Percentiles rank a stretch among this genome's conserved stretches.
phyloP scores from a whole-genome alignment of 106 monocot species.

The Chionographis japonica region DNA sequence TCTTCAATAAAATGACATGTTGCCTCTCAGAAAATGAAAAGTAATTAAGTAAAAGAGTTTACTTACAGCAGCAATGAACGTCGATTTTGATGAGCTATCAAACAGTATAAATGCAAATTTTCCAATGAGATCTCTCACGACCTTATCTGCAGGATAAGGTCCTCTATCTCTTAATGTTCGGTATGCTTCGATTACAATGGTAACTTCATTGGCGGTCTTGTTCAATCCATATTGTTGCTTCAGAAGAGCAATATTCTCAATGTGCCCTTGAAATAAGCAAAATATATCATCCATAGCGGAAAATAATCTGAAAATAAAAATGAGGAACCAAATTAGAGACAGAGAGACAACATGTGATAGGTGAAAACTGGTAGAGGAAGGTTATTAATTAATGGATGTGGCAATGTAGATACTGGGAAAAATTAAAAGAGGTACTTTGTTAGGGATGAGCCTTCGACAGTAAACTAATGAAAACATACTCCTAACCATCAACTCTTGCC shows the following conservation, averaged over 20 bases:
- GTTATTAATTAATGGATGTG: too few relatives aligned
- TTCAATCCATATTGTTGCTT: slow-evolving; percentile 85
- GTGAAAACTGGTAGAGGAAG: background rate
- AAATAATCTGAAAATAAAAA: slow-evolving; percentile 51
- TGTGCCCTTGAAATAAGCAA: slow-evolving; percentile 75
- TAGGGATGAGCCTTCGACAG: too few relatives aligned
- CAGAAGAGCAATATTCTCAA: slow-evolving; percentile 55
- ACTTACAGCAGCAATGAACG: slow-evolving; percentile 78
- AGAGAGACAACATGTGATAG: background rate
- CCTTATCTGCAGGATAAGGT: slow-evolving; percentile 83
- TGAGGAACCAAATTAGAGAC: background rate
- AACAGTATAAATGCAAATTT: slow-evolving; percentile 81
- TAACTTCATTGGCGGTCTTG: slow-evolving; percentile 72
- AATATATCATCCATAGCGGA: slow-evolving; percentile 72
- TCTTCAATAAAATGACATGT: too few relatives aligned
- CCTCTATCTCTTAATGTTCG: slow-evolving; percentile 84
- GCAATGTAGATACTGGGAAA: too few relatives aligned
- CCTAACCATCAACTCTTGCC: too few relatives aligned
- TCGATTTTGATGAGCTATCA: slow-evolving; percentile 46
- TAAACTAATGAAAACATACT: too few relatives aligned
- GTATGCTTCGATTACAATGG: slow-evolving; percentile 81
- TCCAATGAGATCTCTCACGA: slow-evolving; percentile 70
- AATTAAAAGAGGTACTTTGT: too few relatives aligned
- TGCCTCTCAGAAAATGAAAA: background rate
- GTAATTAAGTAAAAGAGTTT: background rate